phyloP scores from a whole-genome alignment of 2,329 filamentous ascomycete species.

The Nannizziopsis arthrosporioides region DNA sequence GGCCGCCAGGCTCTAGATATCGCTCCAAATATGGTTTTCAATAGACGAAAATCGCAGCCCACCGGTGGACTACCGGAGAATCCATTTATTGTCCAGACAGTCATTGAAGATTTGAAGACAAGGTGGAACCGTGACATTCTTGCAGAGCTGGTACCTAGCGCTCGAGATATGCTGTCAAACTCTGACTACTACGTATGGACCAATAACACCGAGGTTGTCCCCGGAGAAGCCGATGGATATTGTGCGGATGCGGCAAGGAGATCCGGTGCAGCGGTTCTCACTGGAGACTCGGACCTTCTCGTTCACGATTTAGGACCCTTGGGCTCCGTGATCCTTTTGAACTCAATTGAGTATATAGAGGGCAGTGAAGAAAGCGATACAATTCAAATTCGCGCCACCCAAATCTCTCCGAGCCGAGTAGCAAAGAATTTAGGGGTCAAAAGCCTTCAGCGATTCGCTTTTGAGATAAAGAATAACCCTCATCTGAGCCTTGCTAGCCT shows the following conservation, averaged over 20 bases:
- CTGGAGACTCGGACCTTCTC: conserved; percentile 78
- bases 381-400: conserved; percentile 22
- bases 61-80: conserved; percentile 39
- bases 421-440: conserved; percentile 25
- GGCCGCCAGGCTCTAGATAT: conserved; percentile 10
- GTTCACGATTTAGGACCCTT: conserved; percentile 55
- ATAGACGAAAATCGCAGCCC: conserved; percentile 18
- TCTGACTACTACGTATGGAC: conserved; percentile 23
- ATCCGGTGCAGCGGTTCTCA: conserved; percentile 52
- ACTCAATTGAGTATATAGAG: conserved; percentile 40
- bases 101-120: conserved; percentile 58
- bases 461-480: conserved; percentile 27
- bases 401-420: conserved; percentile 30
- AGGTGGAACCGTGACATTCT: conserved; percentile 26
- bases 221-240: conserved; percentile 74
- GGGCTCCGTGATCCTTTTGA: conserved; percentile 57
- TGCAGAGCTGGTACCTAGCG: conserved; percentile 13
- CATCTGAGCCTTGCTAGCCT: conserved; percentile 23
- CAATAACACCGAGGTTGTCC: conserved; percentile 47
- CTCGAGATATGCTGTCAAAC: conserved; percentile 23
- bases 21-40: conserved; percentile 20
- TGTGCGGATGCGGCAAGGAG: conserved; percentile 56
- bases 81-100: conserved; percentile 64
- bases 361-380: not conserved
- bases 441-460: conserved; percentile 30